Base-by-base conservation (phyloP, 2,329 filamentous ascomycete genomes). In the Epichloe uncinata region DNA sequence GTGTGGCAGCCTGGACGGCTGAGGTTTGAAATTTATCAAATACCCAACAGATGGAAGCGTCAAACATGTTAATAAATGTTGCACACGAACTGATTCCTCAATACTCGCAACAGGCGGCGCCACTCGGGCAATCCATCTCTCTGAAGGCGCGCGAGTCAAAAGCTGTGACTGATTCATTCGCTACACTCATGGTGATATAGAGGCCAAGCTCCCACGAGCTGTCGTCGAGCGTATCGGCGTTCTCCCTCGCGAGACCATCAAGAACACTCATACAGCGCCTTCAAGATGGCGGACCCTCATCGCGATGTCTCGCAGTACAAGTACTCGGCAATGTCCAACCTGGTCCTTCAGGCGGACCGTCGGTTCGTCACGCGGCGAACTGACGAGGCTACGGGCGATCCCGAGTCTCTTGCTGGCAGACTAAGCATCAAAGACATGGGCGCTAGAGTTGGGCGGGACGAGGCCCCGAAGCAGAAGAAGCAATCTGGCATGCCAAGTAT, bases 271-370 rank as follows among this genome's bases (percentile, higher is more conserved):
- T 12, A 30, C 56, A 58, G 57, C 48, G 53, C 55, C 55, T 60
- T 57, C 67, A 76, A 66, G 52, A 90, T 91, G 87, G 77, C 85
- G 68, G 85, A 83, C 67, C 75, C 80, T 68, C 75, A 83, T 63
- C 80, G 79, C 69, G 81, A 93, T 84, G 86, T 95, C 63, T 90
- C 88, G 69, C 90, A 95, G 72, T 96, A 95, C 79, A 96, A 96
- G 72, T 95, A 96, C 80, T 89, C 89, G 82, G 89, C 87, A 69
- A 97, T 98, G 93, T 98, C 93, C 73, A 98, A 98, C 82, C 85
- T 98, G 88, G 93, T 98, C 66, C 87, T 98, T 81, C 93, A 98
- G 86, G 90, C 89, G 73, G 93, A 98, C 75, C 85, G 90, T 72
- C 85, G 93, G 61, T 97, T 98, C 66, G 85, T 95, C 61, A 88